These are phyloP conservation scores for Pestalotiopsis sp. DNA, from an alignment of 2,329 filamentous ascomycete genomes.

Conservation along the genomic window DNA sequence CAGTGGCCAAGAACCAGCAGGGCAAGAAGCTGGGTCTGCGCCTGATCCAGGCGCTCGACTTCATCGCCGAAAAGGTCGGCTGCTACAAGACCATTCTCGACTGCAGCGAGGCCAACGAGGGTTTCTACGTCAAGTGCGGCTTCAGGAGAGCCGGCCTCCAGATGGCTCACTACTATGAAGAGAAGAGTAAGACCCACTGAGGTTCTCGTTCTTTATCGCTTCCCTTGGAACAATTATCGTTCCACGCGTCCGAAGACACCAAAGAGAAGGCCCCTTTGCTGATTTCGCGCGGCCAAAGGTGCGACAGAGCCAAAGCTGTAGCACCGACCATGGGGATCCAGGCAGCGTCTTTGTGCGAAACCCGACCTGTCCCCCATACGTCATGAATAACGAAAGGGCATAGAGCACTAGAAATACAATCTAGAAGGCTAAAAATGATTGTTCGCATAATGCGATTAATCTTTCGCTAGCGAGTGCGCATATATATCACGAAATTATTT, in stretches of 20 bases:
- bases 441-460: neutral
- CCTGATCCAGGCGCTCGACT: conserved; percentile 92
- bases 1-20: conserved; percentile 91
- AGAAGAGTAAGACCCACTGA: conserved; percentile 45
- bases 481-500: neutral
- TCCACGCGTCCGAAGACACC: neutral
- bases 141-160: conserved; percentile 89
- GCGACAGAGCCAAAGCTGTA: neutral
- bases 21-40: conserved; percentile 93
- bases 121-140: conserved; percentile 97
- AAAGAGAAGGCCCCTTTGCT: neutral
- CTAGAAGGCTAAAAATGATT: neutral
- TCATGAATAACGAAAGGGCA: neutral
- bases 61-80: conserved; percentile 82
- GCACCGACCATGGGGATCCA: neutral
- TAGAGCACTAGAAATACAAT: neutral
- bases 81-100: conserved; percentile 98
- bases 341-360: neutral
- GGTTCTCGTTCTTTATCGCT: neutral
- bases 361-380: neutral
- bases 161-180: conserved; percentile 94
- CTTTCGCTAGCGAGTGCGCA: neutral
- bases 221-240: neutral
- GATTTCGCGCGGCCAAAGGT: neutral
- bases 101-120: conserved; percentile 94